Evolutionary conservation across 495 filamentous ascomycete species (phyloP), one percentile per base, ranked within the genome.

Genomic region (Xylaria grammica): DNA sequence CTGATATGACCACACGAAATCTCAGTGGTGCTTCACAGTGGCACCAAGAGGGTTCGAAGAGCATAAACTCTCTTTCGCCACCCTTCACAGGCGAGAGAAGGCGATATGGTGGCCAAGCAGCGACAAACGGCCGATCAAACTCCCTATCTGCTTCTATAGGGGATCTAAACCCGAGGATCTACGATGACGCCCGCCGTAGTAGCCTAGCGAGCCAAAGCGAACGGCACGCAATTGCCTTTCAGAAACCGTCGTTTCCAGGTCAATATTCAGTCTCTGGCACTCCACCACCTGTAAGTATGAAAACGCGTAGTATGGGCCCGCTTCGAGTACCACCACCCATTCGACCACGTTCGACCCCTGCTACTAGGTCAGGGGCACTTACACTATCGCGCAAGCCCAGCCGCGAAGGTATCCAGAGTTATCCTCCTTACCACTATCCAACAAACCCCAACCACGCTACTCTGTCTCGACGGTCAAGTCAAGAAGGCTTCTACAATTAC

Each of bases 321-420:
- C 70, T 80, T n/a, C 70, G 79, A 27, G 72, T 81, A 5, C 78
- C 79, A 19, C 70, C 74, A 27, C 75, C 78, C 7, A 60, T 77
- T 27, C 77, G 79, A 24, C 61, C 78, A 10, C 74, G 72, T 27
- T 79, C 78, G 20, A 79, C 75, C 9, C 74, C 53, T 40, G 73
- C 60, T 54, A 74, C 62, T 40, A 60, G 53, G 26, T 17, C 64
- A 49, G 65, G 22, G 1, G 42, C 20, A 15, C 51, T 64, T 32
- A 42, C 56, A 4, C 45, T 71, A 13, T 72, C 69, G 38, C 75
- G 68, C 34, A 67, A 65, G 46, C 54, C 67, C 13, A 78, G 78
- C 49, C 72, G 74, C 13, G 78, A 81, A 50, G 75, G 69, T 44
- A 61, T 77, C 51, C 69, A 67, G 32, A 71, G 69, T 58, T 64